Base-by-base conservation (phyloP, 495 filamentous ascomycete genomes). In the Annulohypoxylon moriforme region DNA sequence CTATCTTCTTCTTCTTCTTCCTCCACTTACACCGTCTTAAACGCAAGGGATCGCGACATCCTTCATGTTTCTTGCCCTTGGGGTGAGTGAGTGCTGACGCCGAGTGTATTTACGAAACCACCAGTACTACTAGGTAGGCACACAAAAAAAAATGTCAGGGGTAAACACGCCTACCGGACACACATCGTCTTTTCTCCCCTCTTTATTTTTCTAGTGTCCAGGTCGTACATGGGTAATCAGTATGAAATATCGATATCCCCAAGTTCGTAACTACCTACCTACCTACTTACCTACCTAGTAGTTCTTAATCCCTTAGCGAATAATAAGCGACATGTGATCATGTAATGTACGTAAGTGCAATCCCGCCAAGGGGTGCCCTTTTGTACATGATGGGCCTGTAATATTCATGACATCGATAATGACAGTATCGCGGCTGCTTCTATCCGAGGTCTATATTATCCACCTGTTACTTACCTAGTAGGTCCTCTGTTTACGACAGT, bases 271-370 rank as follows among this genome's bases (percentile, higher is more conserved):
- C 2, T 60, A 58, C 27, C n/a, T n/a, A n/a, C n/a, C n/a, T n/a
- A n/a, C n/a, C n/a, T n/a, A n/a, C n/a, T n/a, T n/a, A n/a, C n/a
- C n/a, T n/a, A n/a, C n/a, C n/a, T 16, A 29, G 52, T 33, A 16
- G 31, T 36, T 34, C 29, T 55, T 55, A 5, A 46, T 53, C 53
- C 60, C 36, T 58, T 58, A 29, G 55, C 64, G 47, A 53, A 55
- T 64, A 64, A 52, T 72, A 72, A 72, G 69, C 64, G 57, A 69
- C 60, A 66, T 69, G 62, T 62, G 60, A 62, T 73, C 70, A 69
- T 73, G 65, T 68, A 61, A 65, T 73, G 58, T 69, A 64, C 60
- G 67, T 64, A 64, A 64, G 60, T 69, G 46, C 9, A 53, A 46
- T 25, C 8, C 20, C 24, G 66, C 66, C 66, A 69, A 69, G 67